Evolutionary conservation across 176 grass and related monocot species (phyloP).

Genomic region (Bothriochloa decipiens): DNA sequence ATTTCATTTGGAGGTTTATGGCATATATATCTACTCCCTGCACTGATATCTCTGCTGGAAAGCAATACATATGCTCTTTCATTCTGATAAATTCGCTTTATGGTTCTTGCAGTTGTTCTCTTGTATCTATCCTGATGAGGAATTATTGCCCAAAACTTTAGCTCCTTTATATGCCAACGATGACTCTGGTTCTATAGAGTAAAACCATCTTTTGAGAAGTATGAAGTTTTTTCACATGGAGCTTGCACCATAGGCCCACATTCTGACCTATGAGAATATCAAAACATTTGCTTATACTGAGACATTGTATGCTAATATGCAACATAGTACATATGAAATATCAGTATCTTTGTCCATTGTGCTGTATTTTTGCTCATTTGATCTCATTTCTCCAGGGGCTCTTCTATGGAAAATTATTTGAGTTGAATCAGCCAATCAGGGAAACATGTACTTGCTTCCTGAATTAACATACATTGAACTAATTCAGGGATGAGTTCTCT

Average conservation of each 20-base stretch:
- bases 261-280: background rate
- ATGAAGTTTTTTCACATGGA: background rate
- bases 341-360: too few relatives aligned
- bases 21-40: slow-evolving; percentile 78
- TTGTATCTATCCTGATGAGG: slow-evolving; percentile 68
- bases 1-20: slow-evolving; percentile 65
- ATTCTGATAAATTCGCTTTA: slow-evolving; percentile 29
- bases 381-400: too few relatives aligned
- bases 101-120: slow-evolving; percentile 63
- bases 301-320: background rate
- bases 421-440: background rate
- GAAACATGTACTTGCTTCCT: background rate
- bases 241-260: too few relatives aligned
- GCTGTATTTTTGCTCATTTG: too few relatives aligned
- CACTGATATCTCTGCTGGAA: slow-evolving; percentile 54
- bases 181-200: slow-evolving; percentile 13
- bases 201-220: slow-evolving; percentile 14
- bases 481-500: background rate
- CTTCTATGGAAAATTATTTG: background rate
- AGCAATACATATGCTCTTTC: slow-evolving; percentile 67
- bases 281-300: background rate
- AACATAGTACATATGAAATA: background rate
- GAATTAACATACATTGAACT: background rate
- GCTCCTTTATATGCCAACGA: too few relatives aligned
- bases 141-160: slow-evolving; percentile 56